These are phyloP conservation scores for Aspergillus floridensis DNA, from an alignment of 2,329 filamentous ascomycete species.

Conservation along the genomic window DNA sequence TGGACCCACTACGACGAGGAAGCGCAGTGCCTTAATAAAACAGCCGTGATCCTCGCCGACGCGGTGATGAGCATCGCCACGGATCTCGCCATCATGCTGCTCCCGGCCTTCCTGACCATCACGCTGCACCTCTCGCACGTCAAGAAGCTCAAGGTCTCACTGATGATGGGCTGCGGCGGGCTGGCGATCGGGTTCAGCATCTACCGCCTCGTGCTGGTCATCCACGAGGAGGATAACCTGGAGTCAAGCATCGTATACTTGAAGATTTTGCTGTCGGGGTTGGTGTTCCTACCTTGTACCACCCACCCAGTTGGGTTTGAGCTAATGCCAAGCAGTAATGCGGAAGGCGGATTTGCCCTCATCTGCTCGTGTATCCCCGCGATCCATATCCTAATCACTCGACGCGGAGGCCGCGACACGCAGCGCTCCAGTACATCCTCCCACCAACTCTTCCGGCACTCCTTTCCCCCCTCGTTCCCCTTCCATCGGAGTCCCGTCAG, in stretches of 20 bases:
- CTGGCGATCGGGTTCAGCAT: constrained; percentile 19
- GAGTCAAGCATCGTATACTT: background rate
- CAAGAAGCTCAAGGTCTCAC: constrained; percentile 15
- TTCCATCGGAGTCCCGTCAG: too few species aligned
- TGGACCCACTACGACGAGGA: constrained; percentile 8
- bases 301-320: too few species aligned
- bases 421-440: background rate
- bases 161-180: constrained; percentile 14
- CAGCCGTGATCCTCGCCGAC: constrained; percentile 16
- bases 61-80: constrained; percentile 18
- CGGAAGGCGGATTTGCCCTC: constrained; percentile 4
- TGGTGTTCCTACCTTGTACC: background rate
- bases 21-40: constrained; percentile 10
- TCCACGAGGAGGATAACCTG: background rate
- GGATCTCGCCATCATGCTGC: constrained; percentile 16
- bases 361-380: constrained; percentile 4
- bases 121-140: constrained; percentile 11
- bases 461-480: background rate
- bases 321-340: background rate
- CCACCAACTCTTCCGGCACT: background rate
- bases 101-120: constrained; percentile 16
- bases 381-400: background rate
- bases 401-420: background rate
- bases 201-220: constrained; percentile 14
- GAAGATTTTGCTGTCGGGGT: constrained; percentile 4